Base-by-base conservation (phyloP, 306 rosid species). In the Amphicarpaea edgeworthii region DNA sequence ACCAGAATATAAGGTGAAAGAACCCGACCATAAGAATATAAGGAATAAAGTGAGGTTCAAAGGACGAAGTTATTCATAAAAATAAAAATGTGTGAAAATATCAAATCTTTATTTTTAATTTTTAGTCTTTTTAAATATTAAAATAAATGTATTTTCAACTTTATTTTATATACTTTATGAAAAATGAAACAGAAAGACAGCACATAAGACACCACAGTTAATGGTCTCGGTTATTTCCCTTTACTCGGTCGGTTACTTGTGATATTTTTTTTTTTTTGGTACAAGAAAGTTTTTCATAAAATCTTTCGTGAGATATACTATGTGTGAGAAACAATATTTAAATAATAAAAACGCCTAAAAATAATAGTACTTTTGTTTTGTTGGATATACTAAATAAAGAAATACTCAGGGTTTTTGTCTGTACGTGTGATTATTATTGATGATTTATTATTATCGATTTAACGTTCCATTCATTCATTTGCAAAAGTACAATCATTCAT, bases 401-500 rank as follows among this genome's bases (percentile, higher is more conserved):
- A 46, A 68, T 17, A 42, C 21, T 37, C 23, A 7, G 58, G 10
- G 21, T 15, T 37, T 79, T 23, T 58, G 62, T 69, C 62, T 51
- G 61, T 41, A 54, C 11, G 4, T 62, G 12, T 49, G 51, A n/a
- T 7, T 47, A 16, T 62, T 28, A 28, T 28, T 28, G 32, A 28
- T 28, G n/a, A n/a, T n/a, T n/a, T n/a, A n/a, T n/a, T n/a, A n/a
- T n/a, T n/a, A n/a, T n/a, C n/a, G n/a, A n/a, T 53, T 69, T 17
- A 53, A 46, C 15, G 11, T 32, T 32, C 30, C 32, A 37, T 63
- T 72, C 70, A 67, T 73, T 74, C 63, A 34, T 30, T 74, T 42
- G 50, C 40, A 76, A 64, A 64, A 24, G 80, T 63, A 43, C 60
- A 70, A 42, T 73, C 65, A 64, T 74, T 70, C 67, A 46, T 62